Evolutionary conservation across 257 asterid species (phyloP).

Genomic region (Jaltomata sinuosa): DNA sequence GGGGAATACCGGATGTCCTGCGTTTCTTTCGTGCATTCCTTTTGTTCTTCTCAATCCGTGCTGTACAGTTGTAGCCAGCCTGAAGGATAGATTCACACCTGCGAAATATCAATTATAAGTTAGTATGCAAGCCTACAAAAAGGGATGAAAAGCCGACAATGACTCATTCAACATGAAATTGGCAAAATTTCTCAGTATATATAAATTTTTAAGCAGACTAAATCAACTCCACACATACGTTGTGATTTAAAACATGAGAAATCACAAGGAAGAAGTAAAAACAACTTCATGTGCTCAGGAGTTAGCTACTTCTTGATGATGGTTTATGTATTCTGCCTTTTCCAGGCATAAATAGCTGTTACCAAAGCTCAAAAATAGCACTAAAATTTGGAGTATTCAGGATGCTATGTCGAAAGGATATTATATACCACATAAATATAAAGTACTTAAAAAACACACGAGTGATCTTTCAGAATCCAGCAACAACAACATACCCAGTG

Average conservation of each 20-base stretch:
- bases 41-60: conserved; percentile 45
- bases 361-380: background rate
- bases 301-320: background rate
- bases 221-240: background rate
- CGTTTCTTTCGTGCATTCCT: conserved; percentile 15
- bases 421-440: background rate
- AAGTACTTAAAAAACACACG: background rate
- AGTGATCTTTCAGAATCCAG: background rate
- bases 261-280: background rate
- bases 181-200: background rate
- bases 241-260: background rate
- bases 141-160: background rate
- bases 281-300: background rate
- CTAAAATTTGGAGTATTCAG: background rate
- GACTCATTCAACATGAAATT: background rate
- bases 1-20: conserved; percentile 21
- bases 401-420: background rate
- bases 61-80: conserved; percentile 54
- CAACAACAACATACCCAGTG: too few species aligned
- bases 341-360: background rate
- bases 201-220: background rate
- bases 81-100: conserved; percentile 72
- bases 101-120: conserved; percentile 6
- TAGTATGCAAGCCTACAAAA: background rate
- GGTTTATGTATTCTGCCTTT: background rate